phyloP scores from a whole-genome alignment of 352 stramenopile genomes.

The Phytophthora citricola region DNA sequence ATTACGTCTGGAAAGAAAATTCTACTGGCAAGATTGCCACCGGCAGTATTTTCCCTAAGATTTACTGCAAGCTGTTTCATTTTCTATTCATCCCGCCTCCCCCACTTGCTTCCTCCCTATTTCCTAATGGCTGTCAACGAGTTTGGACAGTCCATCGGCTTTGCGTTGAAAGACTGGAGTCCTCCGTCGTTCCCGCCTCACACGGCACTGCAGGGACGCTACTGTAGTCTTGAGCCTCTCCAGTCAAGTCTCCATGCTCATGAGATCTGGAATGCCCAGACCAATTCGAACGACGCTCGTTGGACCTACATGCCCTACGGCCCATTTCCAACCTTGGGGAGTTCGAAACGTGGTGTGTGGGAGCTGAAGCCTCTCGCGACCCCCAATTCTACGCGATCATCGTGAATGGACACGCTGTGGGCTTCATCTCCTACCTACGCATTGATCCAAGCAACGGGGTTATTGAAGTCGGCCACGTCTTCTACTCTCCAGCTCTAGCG shows the following conservation, averaged over 20 bases:
- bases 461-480: conserved; percentile 29
- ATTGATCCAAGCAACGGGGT: conserved; percentile 17
- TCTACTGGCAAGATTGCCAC: background rate
- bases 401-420: conserved; percentile 13
- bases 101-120: background rate
- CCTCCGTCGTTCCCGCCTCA: conserved; percentile 17
- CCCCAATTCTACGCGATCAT: conserved; percentile 29
- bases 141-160: conserved; percentile 21
- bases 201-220: conserved; percentile 14
- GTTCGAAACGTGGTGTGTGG: conserved; percentile 19
- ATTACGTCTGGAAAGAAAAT: background rate
- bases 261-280: conserved; percentile 21
- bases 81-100: background rate
- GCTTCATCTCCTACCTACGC: conserved; percentile 27
- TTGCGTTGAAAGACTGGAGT: conserved; percentile 19
- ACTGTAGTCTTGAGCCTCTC: conserved; percentile 26
- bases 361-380: background rate
- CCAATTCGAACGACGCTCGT: conserved; percentile 9
- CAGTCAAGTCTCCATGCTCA: conserved; percentile 10
- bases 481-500: conserved; percentile 13
- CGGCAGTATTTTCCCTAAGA: background rate
- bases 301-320: conserved; percentile 34
- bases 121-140: conserved; percentile 11
- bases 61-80: background rate
- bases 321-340: conserved; percentile 18